Base-by-base conservation (phyloP, 2,329 filamentous ascomycete species). In the Cercospora canescens region DNA sequence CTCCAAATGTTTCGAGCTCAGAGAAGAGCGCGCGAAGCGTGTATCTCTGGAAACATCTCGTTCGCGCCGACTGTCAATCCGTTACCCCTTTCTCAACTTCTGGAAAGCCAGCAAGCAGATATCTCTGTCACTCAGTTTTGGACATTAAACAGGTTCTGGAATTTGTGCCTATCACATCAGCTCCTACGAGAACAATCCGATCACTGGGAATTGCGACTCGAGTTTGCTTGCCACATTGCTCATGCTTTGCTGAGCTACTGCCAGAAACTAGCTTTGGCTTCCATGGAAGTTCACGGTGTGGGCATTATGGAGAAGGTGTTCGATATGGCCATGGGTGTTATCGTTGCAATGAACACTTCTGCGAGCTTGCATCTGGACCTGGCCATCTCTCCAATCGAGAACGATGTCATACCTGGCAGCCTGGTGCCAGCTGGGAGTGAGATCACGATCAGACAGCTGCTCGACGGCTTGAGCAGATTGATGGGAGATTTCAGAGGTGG, bases 231-330 rank as follows among this genome's bases (percentile, higher is more conserved):
- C 30, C 65, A 74, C 14, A 66, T 80, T 67, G 79, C 77, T 1
- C 71, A 76, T 54, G 73, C 74, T 9, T 74, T 79, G 2, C 66
- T 81, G 4, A 70, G 75, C 39, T 70, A 77, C 34, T 81, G 78
- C 62, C 73, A 72, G 37, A 72, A 74, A 16, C 77, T 58, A 72
- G 76, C 60, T 9, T 64, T 73, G 21, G 60, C 68, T 63, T 77
- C 80, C 2, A 79, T 81, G 77, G 80, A 82, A 64, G 77, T 79
- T 0, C 79, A 81, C 65, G 80, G 80, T 4, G 77, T 81, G 35
- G 80, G 62, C 63, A 75, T 72, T 73, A 75, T 78, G 14, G 79
- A 81, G 65, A 81, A 81, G 66, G 66, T 81, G 24, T 80, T 76
- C 48, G 78, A 81, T 62, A 79, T 80, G 37, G 73, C 73, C 1